These are phyloP conservation scores for Monosporozyma siamensis DNA, from an alignment of 805 yeast species.

Conservation along the genomic window DNA sequence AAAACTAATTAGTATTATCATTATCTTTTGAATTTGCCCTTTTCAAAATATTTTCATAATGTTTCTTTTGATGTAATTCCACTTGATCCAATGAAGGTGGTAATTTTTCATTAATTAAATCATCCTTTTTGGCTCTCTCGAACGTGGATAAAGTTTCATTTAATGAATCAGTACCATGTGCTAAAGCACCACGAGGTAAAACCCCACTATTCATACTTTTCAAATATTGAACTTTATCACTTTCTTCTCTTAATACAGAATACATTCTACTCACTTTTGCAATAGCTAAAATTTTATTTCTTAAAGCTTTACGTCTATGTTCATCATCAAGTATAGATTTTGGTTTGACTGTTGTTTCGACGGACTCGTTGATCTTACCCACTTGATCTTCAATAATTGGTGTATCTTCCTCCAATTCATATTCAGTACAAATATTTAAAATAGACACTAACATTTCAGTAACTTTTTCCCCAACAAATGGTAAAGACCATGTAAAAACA, in stretches of 20 bases:
- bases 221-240: conserved; percentile 75
- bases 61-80: conserved; percentile 35
- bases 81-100: conserved; percentile 71
- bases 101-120: conserved; percentile 72
- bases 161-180: conserved; percentile 77
- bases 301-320: conserved; percentile 43
- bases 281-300: conserved; percentile 87
- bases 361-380: background rate
- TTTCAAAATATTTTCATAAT: conserved; percentile 23
- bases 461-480: conserved; percentile 93
- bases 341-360: background rate
- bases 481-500: conserved; percentile 93
- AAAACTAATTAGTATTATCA: background rate
- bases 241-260: conserved; percentile 75
- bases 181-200: conserved; percentile 76
- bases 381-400: conserved; percentile 36
- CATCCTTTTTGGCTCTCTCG: conserved; percentile 76
- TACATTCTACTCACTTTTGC: conserved; percentile 95
- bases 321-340: conserved; percentile 22
- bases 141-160: conserved; percentile 59
- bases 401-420: conserved; percentile 75
- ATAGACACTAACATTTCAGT: conserved; percentile 88
- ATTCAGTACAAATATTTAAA: conserved; percentile 89
- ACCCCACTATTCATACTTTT: conserved; percentile 65
- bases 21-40: background rate